A percentile compares a stretch with the other conserved stretches of the same genome.
phyloP scores from a whole-genome alignment of 441 rosid genomes.

The Eutrema salsugineum region DNA sequence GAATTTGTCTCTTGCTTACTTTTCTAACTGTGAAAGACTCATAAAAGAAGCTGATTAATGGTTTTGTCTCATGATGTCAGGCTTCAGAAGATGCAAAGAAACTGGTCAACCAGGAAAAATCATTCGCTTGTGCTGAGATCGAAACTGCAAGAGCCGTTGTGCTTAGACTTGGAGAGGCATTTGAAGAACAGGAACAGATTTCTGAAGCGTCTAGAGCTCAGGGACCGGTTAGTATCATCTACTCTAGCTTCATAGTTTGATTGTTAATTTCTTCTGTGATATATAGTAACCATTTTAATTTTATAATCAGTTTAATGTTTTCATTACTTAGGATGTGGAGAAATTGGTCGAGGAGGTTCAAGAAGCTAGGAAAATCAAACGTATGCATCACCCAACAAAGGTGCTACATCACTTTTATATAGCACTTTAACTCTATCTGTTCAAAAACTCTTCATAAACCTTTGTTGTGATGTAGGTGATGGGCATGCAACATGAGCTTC shows the following conservation, averaged over 20 bases:
- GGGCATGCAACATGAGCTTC: constrained; percentile 94
- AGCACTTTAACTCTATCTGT: background rate
- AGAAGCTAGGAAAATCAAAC: constrained; percentile 80
- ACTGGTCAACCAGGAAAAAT: constrained; percentile 86
- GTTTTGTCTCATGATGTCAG: constrained; percentile 35
- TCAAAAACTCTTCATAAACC: background rate
- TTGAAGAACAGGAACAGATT: constrained; percentile 79
- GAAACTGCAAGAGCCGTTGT: constrained; percentile 98
- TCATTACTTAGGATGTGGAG: constrained; percentile 58
- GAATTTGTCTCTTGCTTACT: background rate
- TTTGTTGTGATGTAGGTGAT: constrained; percentile 61
- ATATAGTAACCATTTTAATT: background rate
- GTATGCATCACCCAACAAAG: constrained; percentile 94
- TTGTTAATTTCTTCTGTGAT: background rate
- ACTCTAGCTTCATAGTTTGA: background rate
- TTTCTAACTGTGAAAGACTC: background rate
- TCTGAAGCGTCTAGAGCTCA: constrained; percentile 59
- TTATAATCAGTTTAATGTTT: background rate
- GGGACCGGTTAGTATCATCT: constrained; percentile 34
- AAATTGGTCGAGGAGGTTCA: constrained; percentile 81
- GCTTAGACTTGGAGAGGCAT: constrained; percentile 88
- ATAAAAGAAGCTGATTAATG: background rate
- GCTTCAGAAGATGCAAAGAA: constrained; percentile 47
- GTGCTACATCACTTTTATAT: constrained; percentile 30
- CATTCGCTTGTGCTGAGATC: constrained; percentile 98